phyloP scores from a whole-genome alignment of 2,329 filamentous ascomycete genomes.

The Fusarium chlamydosporum region DNA sequence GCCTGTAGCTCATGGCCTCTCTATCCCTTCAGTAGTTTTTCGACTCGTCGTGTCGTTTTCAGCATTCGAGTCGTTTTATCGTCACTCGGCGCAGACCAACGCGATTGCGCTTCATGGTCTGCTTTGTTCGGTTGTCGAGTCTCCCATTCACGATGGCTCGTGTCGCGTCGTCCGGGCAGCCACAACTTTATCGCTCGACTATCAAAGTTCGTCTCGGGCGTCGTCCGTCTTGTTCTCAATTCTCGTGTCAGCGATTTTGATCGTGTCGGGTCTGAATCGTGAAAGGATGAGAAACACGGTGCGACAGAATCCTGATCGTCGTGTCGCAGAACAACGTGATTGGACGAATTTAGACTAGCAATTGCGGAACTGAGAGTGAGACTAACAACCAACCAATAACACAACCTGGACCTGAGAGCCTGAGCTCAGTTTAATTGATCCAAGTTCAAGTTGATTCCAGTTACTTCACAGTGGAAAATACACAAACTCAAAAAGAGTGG shows the following conservation, averaged over 20 bases:
- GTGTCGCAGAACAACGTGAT: conserved; percentile 46
- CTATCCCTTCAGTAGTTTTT: conserved; percentile 27
- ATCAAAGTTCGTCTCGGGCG: background rate
- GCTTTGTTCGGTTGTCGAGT: conserved; percentile 18
- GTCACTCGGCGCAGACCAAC: conserved; percentile 51
- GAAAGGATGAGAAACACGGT: conserved; percentile 45
- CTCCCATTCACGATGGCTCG: conserved; percentile 24
- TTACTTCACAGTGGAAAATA: background rate
- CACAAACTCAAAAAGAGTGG: background rate
- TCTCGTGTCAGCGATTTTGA: conserved; percentile 27
- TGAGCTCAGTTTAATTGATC: conserved; percentile 6
- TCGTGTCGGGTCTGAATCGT: conserved; percentile 36
- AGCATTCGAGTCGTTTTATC: conserved; percentile 44
- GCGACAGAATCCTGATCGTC: conserved; percentile 45
- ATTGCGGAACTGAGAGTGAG: conserved; percentile 35
- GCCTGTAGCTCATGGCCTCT: conserved; percentile 56
- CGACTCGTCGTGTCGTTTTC: conserved; percentile 17
- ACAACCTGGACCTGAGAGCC: background rate
- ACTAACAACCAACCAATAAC: conserved; percentile 31
- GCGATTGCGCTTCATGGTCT: conserved; percentile 51
- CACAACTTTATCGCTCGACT: conserved; percentile 11
- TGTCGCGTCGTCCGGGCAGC: conserved; percentile 16
- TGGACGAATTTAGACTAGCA: conserved; percentile 30
- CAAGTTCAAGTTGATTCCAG: background rate
- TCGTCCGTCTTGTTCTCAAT: conserved; percentile 14